phyloP scores from a whole-genome alignment of 2,329 filamentous ascomycete genomes.

The Colletotrichum musae region DNA sequence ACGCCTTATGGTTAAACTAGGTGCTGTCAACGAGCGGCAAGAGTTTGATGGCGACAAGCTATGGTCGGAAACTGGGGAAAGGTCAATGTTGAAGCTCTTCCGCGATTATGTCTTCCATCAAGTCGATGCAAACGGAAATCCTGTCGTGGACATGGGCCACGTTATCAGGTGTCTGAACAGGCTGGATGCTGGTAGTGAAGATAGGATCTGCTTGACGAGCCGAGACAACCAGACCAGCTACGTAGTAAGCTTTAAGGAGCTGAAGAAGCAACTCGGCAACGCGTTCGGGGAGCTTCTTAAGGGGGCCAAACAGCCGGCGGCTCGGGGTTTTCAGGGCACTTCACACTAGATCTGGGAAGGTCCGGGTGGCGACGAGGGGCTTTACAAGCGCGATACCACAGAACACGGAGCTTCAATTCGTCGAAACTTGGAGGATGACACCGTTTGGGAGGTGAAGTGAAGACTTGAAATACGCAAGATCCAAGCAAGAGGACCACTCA shows the following conservation, averaged over 20 bases:
- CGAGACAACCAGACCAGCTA: slow-evolving; percentile 92
- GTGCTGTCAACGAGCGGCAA: slow-evolving; percentile 89
- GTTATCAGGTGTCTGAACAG: slow-evolving; percentile 91
- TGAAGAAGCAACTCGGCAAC: slow-evolving; percentile 76
- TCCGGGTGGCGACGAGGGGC: not conserved
- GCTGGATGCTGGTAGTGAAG: slow-evolving; percentile 89
- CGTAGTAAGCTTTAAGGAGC: slow-evolving; percentile 89
- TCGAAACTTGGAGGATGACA: not conserved
- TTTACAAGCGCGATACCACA: not conserved
- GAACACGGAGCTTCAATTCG: not conserved
- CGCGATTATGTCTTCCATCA: slow-evolving; percentile 98
- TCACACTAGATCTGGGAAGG: slow-evolving; percentile 44
- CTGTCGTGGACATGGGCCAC: slow-evolving; percentile 89
- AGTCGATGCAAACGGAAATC: slow-evolving; percentile 86
- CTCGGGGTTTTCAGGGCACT: slow-evolving; percentile 49
- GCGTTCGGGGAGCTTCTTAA: slow-evolving; percentile 73
- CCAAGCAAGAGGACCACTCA: not conserved
- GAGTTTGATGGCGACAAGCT: slow-evolving; percentile 83
- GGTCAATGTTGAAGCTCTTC: slow-evolving; percentile 94
- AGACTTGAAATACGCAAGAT: not conserved
- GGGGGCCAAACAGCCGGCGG: slow-evolving; percentile 52
- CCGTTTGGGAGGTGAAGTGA: not conserved
- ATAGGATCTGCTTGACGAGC: slow-evolving; percentile 87
- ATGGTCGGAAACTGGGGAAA: slow-evolving; percentile 94
- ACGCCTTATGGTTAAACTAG: slow-evolving; percentile 85